Conservation (phyloP, 495 filamentous ascomycete species). For the Endocarpon pusillum region DNA sequence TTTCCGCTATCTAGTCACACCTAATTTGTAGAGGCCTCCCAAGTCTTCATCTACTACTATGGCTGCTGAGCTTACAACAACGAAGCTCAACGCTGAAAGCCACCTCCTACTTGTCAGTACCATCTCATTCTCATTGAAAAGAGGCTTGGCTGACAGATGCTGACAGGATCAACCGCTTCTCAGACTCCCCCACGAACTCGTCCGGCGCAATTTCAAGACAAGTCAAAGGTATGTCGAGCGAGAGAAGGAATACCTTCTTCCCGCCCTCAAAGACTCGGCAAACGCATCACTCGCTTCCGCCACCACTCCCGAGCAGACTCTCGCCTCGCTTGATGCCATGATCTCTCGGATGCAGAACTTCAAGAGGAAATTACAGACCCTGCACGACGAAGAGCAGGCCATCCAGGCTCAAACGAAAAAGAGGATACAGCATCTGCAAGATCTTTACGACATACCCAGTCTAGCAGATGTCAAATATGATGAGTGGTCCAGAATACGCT, state of each 20-base stretch:
- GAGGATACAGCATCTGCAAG: conserved; percentile 61
- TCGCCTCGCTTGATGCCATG: conserved; percentile 68
- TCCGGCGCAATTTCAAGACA: conserved; percentile 81
- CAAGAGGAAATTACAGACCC: conserved; percentile 66
- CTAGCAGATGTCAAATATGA: conserved; percentile 90
- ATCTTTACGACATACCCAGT: conserved; percentile 61
- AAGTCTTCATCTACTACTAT: too few species aligned
- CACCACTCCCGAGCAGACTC: conserved; percentile 45
- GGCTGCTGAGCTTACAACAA: conserved; percentile 38
- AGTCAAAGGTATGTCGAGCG: conserved; percentile 70
- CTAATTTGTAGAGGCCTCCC: too few species aligned
- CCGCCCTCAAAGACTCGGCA: conserved; percentile 49
- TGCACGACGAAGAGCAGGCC: conserved; percentile 60
- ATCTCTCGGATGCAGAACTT: conserved; percentile 65
- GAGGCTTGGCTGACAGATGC: conserved; percentile 3
- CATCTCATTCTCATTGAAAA: conserved; percentile 7
- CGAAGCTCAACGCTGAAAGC: conserved; percentile 55
- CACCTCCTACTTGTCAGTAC: conserved; percentile 50
- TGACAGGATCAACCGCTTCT: conserved; percentile 85
- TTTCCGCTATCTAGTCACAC: too few species aligned
- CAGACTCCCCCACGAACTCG: conserved; percentile 75
- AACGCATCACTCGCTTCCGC: conserved; percentile 44
- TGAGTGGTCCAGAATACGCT: conserved; percentile 60
- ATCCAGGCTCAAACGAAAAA: conserved; percentile 57
- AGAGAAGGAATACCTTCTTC: conserved; percentile 52